Percentiles rank a stretch among this genome's conserved stretches.
Evolutionary conservation across 331 rosid genomes (phyloP).

Genomic region (Quercus lobata): DNA sequence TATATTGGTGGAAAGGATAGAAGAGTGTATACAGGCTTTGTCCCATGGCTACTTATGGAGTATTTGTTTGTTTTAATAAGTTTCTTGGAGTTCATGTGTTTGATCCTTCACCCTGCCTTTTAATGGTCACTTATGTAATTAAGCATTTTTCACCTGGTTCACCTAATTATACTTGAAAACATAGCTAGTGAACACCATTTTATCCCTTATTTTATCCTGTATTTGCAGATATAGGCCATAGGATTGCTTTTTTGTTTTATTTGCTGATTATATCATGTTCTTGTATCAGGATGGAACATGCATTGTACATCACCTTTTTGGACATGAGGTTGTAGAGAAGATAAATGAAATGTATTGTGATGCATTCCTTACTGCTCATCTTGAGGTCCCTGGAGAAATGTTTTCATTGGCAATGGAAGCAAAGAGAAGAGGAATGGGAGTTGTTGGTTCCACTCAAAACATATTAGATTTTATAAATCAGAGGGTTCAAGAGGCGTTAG

Average conservation of each 20-base stretch:
- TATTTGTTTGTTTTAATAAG: too few relatives aligned
- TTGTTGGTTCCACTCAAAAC: constrained; percentile 89
- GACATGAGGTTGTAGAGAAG: constrained; percentile 88
- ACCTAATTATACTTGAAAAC: background rate
- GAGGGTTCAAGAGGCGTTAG: constrained; percentile 82
- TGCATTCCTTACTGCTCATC: constrained; percentile 95
- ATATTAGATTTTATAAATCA: constrained; percentile 82
- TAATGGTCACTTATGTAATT: background rate
- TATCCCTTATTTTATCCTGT: background rate
- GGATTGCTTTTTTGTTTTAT: constrained; percentile 3
- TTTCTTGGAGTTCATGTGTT: background rate
- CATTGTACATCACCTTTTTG: constrained; percentile 89
- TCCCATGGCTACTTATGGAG: too few relatives aligned
- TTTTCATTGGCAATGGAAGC: constrained; percentile 98
- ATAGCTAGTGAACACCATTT: background rate
- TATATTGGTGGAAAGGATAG: too few relatives aligned
- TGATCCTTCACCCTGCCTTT: background rate
- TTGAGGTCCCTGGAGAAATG: constrained; percentile 99
- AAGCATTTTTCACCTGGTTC: background rate
- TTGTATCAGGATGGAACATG: constrained; percentile 82
- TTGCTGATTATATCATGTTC: constrained; percentile 24
- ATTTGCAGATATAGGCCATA: background rate
- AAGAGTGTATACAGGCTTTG: too few relatives aligned
- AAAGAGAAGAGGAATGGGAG: constrained; percentile 95
- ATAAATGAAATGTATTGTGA: constrained; percentile 93